Evolutionary conservation across 192 early-diverging fungal genomes (phyloP).

Genomic region (Podochytrium sp.): DNA sequence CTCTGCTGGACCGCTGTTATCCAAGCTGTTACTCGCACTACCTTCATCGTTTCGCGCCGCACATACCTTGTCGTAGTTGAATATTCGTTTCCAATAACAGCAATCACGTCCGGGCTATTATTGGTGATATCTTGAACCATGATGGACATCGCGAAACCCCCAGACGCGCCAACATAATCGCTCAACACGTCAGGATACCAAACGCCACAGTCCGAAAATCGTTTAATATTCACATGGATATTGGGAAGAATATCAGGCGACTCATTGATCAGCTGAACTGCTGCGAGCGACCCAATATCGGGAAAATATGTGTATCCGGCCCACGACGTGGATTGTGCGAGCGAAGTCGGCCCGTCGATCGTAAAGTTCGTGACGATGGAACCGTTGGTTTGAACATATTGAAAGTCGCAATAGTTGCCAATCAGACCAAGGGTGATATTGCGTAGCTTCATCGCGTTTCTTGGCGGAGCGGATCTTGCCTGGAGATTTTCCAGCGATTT

Average conservation of each 20-base stretch:
- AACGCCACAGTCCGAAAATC: not conserved
- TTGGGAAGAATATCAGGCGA: not conserved
- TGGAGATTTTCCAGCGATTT: too few species aligned
- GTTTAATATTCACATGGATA: not conserved
- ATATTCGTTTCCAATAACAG: constrained; percentile 7
- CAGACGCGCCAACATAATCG: not conserved
- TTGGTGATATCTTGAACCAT: not conserved
- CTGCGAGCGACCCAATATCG: not conserved
- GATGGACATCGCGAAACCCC: not conserved
- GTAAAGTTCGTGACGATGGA: not conserved
- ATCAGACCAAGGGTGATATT: constrained; percentile 11
- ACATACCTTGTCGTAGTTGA: not conserved
- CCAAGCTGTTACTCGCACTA: not conserved
- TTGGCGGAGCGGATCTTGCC: too few species aligned
- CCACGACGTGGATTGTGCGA: not conserved
- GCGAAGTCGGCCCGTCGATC: not conserved
- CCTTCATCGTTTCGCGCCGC: too few species aligned
- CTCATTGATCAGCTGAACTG: not conserved
- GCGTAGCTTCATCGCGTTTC: too few species aligned
- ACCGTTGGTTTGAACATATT: not conserved
- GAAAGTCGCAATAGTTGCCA: not conserved
- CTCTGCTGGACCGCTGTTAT: not conserved
- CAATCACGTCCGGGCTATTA: not conserved
- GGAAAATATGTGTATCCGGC: not conserved
- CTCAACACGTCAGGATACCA: not conserved